Conservation (phyloP, 176 grass and related monocot species). For the Dactylis glomerata region DNA sequence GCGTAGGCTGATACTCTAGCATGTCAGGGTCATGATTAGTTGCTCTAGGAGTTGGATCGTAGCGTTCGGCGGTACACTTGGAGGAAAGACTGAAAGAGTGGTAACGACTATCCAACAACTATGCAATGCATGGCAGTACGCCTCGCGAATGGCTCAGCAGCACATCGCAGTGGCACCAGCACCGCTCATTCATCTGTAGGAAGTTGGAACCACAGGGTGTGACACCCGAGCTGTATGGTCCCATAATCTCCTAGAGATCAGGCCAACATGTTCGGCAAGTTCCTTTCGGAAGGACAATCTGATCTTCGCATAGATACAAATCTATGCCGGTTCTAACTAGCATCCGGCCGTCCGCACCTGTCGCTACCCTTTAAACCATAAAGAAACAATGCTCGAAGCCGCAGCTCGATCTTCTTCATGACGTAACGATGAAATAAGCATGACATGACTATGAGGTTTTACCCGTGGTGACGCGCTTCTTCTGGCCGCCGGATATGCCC, state of each 20-base stretch:
- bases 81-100: conserved; percentile 5
- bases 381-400: no score
- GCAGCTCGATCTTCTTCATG: neutral
- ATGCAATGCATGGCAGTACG: neutral
- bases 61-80: neutral
- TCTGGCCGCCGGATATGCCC: conserved; percentile 93
- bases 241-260: conserved; percentile 21
- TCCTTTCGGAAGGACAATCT: neutral
- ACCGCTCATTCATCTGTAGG: neutral
- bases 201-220: neutral
- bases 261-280: neutral
- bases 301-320: no score
- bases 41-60: neutral
- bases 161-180: neutral
- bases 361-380: no score
- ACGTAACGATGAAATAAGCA: conserved; percentile 3
- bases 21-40: neutral
- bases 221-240: neutral
- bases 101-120: conserved; percentile 31
- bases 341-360: no score
- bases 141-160: neutral
- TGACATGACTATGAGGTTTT: neutral
- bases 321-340: no score
- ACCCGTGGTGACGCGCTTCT: conserved; percentile 99
- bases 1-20: neutral